A percentile compares a stretch with the other conserved stretches of the same genome.
Conservation (phyloP, 2,329 filamentous ascomycete species). For the Penicillium carneum region DNA sequence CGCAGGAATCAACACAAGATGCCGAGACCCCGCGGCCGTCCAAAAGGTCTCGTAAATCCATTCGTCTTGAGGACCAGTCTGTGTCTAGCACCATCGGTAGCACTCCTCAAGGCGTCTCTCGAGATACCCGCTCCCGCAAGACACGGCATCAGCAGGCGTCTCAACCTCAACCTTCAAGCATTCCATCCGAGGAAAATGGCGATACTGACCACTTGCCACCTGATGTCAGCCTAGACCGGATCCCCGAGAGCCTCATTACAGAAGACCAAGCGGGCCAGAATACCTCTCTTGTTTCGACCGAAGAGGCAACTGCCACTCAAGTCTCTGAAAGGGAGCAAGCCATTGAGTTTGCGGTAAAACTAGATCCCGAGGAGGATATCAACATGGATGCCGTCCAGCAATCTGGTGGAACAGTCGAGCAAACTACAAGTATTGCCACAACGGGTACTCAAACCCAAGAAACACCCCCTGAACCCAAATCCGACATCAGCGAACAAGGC, state of each 20-base stretch:
- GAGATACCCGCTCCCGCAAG: constrained; percentile 32
- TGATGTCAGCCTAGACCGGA: constrained; percentile 10
- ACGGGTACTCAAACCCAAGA: constrained; percentile 29
- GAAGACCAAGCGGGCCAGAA: not conserved
- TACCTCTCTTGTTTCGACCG: constrained; percentile 19
- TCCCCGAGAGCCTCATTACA: constrained; percentile 9
- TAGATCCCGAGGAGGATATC: constrained; percentile 22
- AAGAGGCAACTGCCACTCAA: constrained; percentile 31
- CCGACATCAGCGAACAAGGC: constrained; percentile 37
- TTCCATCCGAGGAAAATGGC: not conserved
- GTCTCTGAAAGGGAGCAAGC: constrained; percentile 25
- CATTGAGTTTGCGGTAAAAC: constrained; percentile 1
- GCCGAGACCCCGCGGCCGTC: constrained; percentile 32
- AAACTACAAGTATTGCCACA: constrained; percentile 19
- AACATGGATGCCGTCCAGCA: constrained; percentile 2
- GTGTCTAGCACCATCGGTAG: constrained; percentile 24
- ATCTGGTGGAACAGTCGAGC: not conserved
- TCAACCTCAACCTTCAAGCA: constrained; percentile 14
- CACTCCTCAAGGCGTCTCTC: constrained; percentile 23
- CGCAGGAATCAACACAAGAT: constrained; percentile 9
- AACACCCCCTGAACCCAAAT: constrained; percentile 1
- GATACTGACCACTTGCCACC: constrained; percentile 7
- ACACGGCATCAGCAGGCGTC: constrained; percentile 27
- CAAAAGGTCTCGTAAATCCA: constrained; percentile 42
- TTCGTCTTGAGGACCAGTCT: constrained; percentile 38